Percentiles rank a stretch among this genome's conserved stretches.
These are phyloP conservation scores for Diaporthe humulicola DNA, from an alignment of 2,329 filamentous ascomycete genomes.

Conservation along the genomic window DNA sequence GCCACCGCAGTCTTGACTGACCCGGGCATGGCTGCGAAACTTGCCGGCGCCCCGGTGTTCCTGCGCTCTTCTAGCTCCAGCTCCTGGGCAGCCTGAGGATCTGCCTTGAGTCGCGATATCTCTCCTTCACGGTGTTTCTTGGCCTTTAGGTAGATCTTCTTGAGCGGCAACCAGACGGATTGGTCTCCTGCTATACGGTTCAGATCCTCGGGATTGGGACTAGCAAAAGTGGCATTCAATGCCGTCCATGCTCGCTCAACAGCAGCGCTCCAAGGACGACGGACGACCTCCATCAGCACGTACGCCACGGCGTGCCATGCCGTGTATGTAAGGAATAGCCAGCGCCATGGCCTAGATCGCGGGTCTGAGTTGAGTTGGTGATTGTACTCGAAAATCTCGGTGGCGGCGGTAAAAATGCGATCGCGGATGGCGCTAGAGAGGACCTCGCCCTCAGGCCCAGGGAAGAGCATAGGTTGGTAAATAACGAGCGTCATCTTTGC, in stretches of 20 bases:
- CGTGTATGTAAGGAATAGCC: constrained; percentile 71
- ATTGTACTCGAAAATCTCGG: constrained; percentile 69
- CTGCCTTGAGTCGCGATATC: constrained; percentile 60
- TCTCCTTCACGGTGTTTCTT: constrained; percentile 65
- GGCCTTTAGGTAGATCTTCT: constrained; percentile 67
- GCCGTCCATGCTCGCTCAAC: constrained; percentile 48
- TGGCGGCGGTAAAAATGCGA: constrained; percentile 61
- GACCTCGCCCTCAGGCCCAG: constrained; percentile 48
- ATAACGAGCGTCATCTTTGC: constrained; percentile 68
- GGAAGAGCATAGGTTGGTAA: constrained; percentile 65
- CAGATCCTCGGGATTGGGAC: constrained; percentile 55
- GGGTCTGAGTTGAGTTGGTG: constrained; percentile 65
- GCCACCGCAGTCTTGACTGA: constrained; percentile 61
- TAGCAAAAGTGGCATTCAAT: constrained; percentile 47
- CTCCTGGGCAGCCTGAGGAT: constrained; percentile 62
- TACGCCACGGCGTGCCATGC: constrained; percentile 72
- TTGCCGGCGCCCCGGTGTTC: constrained; percentile 55
- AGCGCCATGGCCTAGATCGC: constrained; percentile 65
- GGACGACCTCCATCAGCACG: constrained; percentile 64
- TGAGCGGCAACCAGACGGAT: constrained; percentile 66
- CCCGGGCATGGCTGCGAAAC: constrained; percentile 63
- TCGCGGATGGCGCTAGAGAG: constrained; percentile 50
- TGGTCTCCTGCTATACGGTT: constrained; percentile 60
- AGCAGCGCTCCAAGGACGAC: constrained; percentile 54
- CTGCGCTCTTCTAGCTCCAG: constrained; percentile 64